Percentiles rank a stretch among this genome's conserved stretches.
These are phyloP conservation scores for Colletotrichum cordylinicola DNA, from an alignment of 2,329 filamentous ascomycete species.

Conservation along the genomic window DNA sequence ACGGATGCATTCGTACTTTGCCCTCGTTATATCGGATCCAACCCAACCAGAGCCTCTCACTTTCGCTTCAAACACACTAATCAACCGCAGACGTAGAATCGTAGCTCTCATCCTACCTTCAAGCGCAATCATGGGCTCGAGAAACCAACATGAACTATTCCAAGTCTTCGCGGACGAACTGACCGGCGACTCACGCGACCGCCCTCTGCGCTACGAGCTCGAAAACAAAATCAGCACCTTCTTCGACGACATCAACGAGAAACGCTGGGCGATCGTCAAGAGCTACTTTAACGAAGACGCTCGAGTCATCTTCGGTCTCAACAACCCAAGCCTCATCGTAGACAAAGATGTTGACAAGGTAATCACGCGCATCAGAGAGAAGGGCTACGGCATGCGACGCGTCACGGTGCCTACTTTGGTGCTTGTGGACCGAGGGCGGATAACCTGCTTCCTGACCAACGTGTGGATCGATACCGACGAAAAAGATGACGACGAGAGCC, in stretches of 20 bases:
- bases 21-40: rapidly evolving
- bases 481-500: not conserved
- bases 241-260: not conserved
- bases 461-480: not conserved
- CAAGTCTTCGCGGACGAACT: not conserved
- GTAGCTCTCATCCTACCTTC: rapidly evolving
- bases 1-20: not conserved
- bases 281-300: not conserved
- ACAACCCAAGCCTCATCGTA: not conserved
- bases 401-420: not conserved
- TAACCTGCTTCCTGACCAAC: not conserved
- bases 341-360: not conserved
- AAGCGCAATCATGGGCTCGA: not conserved
- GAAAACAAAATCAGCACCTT: not conserved
- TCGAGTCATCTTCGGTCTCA: not conserved
- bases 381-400: not conserved
- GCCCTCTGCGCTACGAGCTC: not conserved
- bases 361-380: not conserved
- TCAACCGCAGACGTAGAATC: not conserved
- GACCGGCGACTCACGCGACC: not conserved
- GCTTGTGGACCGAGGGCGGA: not conserved
- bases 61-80: not conserved
- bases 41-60: rapidly evolving
- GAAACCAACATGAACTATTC: not conserved
- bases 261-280: not conserved